Conservation (phyloP, 2,329 filamentous ascomycete species). For the Fusarium sp. region DNA sequence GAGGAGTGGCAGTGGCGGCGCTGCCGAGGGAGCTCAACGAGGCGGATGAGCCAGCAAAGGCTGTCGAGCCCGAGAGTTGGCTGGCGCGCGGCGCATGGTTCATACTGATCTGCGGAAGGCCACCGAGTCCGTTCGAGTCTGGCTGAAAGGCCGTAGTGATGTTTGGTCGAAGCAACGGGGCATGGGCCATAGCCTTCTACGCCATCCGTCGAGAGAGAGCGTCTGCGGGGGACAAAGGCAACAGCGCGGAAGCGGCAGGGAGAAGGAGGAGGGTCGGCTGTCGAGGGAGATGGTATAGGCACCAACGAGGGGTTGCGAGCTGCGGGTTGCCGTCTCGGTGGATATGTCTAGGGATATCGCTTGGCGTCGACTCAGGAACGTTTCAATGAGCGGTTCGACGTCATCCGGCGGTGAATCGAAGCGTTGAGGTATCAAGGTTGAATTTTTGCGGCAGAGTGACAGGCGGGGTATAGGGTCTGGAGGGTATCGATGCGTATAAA, state of each 20-base stretch:
- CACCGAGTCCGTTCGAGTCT: constrained; percentile 57
- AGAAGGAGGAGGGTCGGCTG: background rate
- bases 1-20: constrained; percentile 53
- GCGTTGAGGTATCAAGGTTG: constrained; percentile 16
- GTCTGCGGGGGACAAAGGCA: constrained; percentile 15
- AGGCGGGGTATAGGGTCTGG: constrained; percentile 33
- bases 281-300: constrained; percentile 30
- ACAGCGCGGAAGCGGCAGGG: constrained; percentile 20
- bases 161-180: constrained; percentile 66
- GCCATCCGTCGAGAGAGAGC: constrained; percentile 51
- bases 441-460: constrained; percentile 18
- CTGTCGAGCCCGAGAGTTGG: constrained; percentile 70
- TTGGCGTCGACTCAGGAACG: constrained; percentile 37
- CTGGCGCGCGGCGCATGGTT: constrained; percentile 65
- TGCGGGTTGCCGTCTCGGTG: constrained; percentile 5
- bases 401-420: constrained; percentile 44
- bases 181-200: constrained; percentile 65
- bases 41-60: constrained; percentile 61
- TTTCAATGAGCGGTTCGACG: constrained; percentile 36
- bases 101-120: constrained; percentile 58
- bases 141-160: constrained; percentile 64
- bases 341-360: constrained; percentile 29
- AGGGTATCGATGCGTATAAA: constrained; percentile 19
- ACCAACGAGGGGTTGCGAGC: constrained; percentile 13
- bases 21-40: constrained; percentile 61